Base-by-base conservation (phyloP, 768 basidiomycete genomes). In the Boletus subcaerulescens region DNA sequence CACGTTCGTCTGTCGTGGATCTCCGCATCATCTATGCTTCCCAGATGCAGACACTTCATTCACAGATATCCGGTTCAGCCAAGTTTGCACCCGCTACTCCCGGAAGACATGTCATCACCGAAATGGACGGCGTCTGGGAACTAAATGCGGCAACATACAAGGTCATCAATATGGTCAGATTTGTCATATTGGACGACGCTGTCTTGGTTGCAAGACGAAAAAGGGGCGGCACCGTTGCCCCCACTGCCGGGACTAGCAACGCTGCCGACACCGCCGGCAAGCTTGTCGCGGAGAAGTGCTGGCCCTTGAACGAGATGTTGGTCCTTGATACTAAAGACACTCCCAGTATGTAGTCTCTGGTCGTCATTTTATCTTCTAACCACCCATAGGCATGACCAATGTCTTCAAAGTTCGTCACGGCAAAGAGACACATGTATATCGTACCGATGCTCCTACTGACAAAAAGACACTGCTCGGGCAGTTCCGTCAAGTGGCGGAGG, bases 261-360 rank as follows among this genome's bases (percentile, higher is more conserved):
- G 58, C 76, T 44, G 81, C 85, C 48, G 84, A 82, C 29, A 78
- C 77, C 0, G 71, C 71, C 56, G 85, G 86, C 10, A 89, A 92
- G 69, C 78, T 98, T 35, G 91, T 96, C 3, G 97, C 96, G 0
- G 96, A 98, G 65, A 77, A 83, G 60, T 98, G 93, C 69, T 99
- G 94, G 91, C 82, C 87, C 9, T 74, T 98, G 66, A 90, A 85
- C 60, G 97, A 99, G 70, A 92, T 98, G 80, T 73, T 96, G 36
- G 93, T 98, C 0, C 80, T 96, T 18, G 97, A 99, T 69, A 92
- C 96, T 33, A 98, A 98, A 71, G 97, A 98, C 71, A 88, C 93
- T 4, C 80, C 92, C 6, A 87, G 95, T 95, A 53, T 60, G 86
- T 60, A 15, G n/a, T 14, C n/a, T 44, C 33, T 52, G 17, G 22